Conservation (phyloP, 257 asterid genomes). For the Cinchona pubescens region DNA sequence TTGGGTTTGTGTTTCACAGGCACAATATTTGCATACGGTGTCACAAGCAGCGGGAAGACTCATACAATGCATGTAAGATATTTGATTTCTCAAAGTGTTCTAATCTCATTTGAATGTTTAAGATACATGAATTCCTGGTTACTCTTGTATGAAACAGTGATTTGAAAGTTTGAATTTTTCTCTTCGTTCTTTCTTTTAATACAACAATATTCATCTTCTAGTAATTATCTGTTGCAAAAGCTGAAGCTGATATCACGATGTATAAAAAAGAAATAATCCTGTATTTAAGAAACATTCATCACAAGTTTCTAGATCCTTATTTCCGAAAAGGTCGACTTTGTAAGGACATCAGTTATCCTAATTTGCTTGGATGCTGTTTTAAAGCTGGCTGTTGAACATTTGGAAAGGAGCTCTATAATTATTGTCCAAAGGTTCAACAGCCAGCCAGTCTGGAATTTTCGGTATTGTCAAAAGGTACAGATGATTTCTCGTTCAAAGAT, state of each 20-base stretch:
- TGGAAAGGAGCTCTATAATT: neutral
- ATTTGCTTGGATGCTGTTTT: neutral
- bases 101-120: neutral
- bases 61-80: constrained; percentile 98
- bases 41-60: constrained; percentile 99
- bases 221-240: neutral
- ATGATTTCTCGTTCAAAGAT: neutral
- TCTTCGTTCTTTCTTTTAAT: neutral
- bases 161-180: neutral
- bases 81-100: constrained; percentile 16
- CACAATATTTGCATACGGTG: constrained; percentile 95
- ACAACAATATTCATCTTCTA: neutral
- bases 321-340: neutral
- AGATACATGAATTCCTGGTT: neutral
- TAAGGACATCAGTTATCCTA: neutral
- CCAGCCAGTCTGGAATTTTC: neutral
- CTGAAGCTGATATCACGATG: neutral
- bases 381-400: neutral
- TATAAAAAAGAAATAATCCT: neutral
- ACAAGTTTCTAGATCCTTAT: neutral
- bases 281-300: neutral
- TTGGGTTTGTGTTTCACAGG: constrained; percentile 48
- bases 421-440: neutral
- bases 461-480: neutral
- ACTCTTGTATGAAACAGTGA: neutral